Percentiles rank a stretch among this genome's conserved stretches.
Evolutionary conservation across 306 rosid genomes (phyloP).

Genomic region (Prunus davidiana): DNA sequence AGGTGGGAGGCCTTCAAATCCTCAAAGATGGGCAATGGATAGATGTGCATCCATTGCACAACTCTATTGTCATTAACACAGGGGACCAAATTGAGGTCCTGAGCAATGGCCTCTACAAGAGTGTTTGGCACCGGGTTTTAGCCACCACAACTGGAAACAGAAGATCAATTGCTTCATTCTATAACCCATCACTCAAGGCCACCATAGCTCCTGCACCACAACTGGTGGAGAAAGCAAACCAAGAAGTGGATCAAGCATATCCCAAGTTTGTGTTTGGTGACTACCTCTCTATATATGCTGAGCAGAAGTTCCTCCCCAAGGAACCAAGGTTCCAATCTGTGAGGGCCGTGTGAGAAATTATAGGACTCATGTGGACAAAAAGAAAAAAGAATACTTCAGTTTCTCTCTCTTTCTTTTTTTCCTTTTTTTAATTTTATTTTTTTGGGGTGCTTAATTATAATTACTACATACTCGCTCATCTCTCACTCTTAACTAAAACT

Average conservation of each 20-base stretch:
- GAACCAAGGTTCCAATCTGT: conserved; percentile 89
- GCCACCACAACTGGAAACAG: conserved; percentile 59
- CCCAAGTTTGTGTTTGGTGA: conserved; percentile 91
- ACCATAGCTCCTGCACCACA: conserved; percentile 81
- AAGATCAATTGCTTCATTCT: conserved; percentile 88
- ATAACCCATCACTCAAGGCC: conserved; percentile 83
- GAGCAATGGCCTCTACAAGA: conserved; percentile 87
- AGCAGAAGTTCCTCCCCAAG: conserved; percentile 90
- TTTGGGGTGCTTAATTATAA: not conserved
- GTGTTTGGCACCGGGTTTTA: conserved; percentile 90
- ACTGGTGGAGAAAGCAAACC: conserved; percentile 43
- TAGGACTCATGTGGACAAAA: not conserved
- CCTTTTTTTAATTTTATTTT: not conserved
- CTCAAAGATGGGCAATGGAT: conserved; percentile 91
- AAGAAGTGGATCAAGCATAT: conserved; percentile 49
- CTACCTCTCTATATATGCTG: conserved; percentile 80
- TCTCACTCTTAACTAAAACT: conserved; percentile 23
- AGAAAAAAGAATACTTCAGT: not conserved
- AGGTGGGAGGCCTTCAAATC: conserved; percentile 90
- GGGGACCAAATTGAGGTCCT: conserved; percentile 99
- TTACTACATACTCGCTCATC: conserved; percentile 36
- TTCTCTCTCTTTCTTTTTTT: not conserved
- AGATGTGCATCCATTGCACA: conserved; percentile 76
- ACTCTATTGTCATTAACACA: conserved; percentile 86
- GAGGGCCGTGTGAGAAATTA: conserved; percentile 40